Conservation (phyloP, 768 basidiomycete species). For the Basidioascus undulatus region DNA sequence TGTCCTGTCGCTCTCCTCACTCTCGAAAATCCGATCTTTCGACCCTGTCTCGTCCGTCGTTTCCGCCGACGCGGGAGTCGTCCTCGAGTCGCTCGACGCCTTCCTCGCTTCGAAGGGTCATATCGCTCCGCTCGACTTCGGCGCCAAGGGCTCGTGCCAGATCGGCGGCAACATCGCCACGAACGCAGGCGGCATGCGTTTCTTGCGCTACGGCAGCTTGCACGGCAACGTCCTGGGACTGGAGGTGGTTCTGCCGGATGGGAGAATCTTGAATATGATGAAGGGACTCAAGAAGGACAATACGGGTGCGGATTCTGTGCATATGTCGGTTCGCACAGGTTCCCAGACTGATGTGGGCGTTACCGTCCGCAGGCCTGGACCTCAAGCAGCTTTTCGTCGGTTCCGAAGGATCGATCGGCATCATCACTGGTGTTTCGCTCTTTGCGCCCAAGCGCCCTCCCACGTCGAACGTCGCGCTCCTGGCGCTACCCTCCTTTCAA, state of each 20-base stretch:
- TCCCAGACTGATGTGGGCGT: background rate
- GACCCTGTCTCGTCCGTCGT: conserved; percentile 68
- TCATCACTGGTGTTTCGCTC: conserved; percentile 87
- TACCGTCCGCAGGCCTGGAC: conserved; percentile 50
- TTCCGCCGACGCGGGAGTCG: conserved; percentile 81
- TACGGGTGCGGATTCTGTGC: conserved; percentile 36
- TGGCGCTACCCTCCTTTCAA: conserved; percentile 65
- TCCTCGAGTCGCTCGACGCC: conserved; percentile 68
- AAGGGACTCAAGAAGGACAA: conserved; percentile 77
- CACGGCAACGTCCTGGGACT: conserved; percentile 87
- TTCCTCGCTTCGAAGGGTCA: conserved; percentile 66
- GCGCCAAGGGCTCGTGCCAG: conserved; percentile 97
- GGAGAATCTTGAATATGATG: conserved; percentile 62
- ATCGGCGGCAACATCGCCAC: conserved; percentile 94
- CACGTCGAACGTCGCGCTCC: conserved; percentile 67
- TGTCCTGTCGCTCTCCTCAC: conserved; percentile 55
- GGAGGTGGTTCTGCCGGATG: conserved; percentile 86
- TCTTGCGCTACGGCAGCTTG: conserved; percentile 79
- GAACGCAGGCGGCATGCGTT: conserved; percentile 87
- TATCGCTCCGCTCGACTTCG: conserved; percentile 89
- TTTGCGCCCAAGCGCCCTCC: conserved; percentile 52
- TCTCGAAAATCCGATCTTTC: conserved; percentile 56
- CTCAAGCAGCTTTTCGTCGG: conserved; percentile 97
- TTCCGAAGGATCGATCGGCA: conserved; percentile 82
- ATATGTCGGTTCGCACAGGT: background rate